These are phyloP conservation scores for Chenopodium formosanum DNA, from an alignment of 148 eudicot genomes.

Conservation along the genomic window DNA sequence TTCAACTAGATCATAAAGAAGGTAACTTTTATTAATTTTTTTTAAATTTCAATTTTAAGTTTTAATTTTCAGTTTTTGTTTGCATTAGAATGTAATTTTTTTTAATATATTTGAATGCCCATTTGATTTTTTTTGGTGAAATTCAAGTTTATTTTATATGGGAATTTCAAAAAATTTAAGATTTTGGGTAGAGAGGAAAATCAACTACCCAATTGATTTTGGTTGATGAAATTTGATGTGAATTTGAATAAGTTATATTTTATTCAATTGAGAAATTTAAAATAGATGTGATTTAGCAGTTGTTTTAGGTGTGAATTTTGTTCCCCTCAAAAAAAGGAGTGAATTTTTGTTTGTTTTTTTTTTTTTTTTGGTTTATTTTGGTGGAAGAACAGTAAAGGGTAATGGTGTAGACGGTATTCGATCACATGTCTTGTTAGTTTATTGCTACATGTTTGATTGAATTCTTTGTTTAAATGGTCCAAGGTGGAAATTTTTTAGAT, in stretches of 20 bases:
- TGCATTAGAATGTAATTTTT: background rate
- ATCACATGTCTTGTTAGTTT: background rate
- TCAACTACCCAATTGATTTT: too few relatives aligned
- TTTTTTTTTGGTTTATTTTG: too few relatives aligned
- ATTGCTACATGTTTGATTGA: background rate
- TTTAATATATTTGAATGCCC: background rate
- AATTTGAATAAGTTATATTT: too few relatives aligned
- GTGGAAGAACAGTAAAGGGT: too few relatives aligned
- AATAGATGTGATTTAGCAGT: too few relatives aligned
- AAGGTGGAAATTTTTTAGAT: background rate
- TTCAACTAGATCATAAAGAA: constrained; percentile 73
- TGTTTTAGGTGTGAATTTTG: too few relatives aligned
- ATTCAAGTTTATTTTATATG: background rate
- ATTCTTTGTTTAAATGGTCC: background rate
- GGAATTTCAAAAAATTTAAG: background rate
- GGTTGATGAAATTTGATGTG: too few relatives aligned
- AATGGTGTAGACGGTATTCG: too few relatives aligned
- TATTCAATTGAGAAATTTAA: too few relatives aligned
- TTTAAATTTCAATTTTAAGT: background rate
- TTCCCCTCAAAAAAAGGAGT: too few relatives aligned
- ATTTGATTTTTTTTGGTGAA: constrained; percentile 1
- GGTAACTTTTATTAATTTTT: constrained; percentile 34
- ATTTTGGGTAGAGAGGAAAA: too few relatives aligned
- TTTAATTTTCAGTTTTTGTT: constrained; percentile 13
- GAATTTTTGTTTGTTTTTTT: too few relatives aligned